These are phyloP conservation scores for Serendipita vermifera DNA, from an alignment of 768 basidiomycete genomes.

Conservation along the genomic window DNA sequence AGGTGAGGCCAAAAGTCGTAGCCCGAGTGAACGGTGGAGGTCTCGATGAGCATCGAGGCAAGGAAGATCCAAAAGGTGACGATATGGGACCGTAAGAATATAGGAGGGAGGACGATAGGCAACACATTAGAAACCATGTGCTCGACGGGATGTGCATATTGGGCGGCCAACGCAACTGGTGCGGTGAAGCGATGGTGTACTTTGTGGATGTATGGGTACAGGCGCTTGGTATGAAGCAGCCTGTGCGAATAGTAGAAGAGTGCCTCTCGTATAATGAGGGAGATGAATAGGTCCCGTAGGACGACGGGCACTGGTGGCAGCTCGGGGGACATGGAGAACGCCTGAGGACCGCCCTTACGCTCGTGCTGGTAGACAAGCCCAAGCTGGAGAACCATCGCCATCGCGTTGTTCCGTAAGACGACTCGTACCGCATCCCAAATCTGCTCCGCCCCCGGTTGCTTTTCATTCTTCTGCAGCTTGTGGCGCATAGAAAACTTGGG, in stretches of 20 bases:
- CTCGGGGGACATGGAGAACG: constrained; percentile 17
- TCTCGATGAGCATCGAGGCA: constrained; percentile 19
- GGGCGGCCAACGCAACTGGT: constrained; percentile 23
- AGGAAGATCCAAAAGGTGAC: constrained; percentile 23
- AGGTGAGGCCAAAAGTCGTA: constrained; percentile 10
- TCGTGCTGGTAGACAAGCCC: constrained; percentile 13
- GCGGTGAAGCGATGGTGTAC: constrained; percentile 25
- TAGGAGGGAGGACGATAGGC: constrained; percentile 19
- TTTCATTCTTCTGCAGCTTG: constrained; percentile 22
- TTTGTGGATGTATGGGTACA: constrained; percentile 24
- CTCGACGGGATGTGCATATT: constrained; percentile 20
- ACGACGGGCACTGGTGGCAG: constrained; percentile 18
- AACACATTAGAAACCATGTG: constrained; percentile 23
- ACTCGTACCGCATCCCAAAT: constrained; percentile 19
- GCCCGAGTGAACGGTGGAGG: constrained; percentile 23
- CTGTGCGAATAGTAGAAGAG: constrained; percentile 25
- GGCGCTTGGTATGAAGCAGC: constrained; percentile 19
- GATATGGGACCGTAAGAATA: constrained; percentile 20
- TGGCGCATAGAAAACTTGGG: constrained; percentile 21
- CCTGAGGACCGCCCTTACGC: constrained; percentile 10
- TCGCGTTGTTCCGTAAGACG: constrained; percentile 20
- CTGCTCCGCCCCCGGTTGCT: constrained; percentile 20
- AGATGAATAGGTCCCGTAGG: constrained; percentile 17
- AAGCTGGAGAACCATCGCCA: constrained; percentile 19
- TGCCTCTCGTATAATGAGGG: constrained; percentile 21